Conservation (phyloP, 2,329 filamentous ascomycete species). For the Incumbomyces lentus region DNA sequence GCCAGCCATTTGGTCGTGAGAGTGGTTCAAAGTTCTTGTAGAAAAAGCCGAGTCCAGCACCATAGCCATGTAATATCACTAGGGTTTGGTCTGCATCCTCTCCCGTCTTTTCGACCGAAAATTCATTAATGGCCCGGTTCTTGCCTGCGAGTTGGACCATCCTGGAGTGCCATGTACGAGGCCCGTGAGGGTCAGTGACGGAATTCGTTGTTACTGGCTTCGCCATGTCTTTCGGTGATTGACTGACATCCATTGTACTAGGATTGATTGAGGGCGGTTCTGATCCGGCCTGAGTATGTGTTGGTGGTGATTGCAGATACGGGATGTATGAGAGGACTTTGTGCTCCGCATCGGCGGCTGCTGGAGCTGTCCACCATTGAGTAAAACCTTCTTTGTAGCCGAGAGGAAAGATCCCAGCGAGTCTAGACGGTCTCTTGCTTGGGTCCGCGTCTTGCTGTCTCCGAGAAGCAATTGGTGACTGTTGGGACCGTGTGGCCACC, state of each 20-base stretch:
- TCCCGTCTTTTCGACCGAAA: constrained; percentile 73
- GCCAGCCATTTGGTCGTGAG: constrained; percentile 69
- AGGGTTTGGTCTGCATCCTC: constrained; percentile 74
- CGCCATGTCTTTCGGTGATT: constrained; percentile 28
- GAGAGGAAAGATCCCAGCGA: constrained; percentile 60
- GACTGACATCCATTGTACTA: constrained; percentile 28
- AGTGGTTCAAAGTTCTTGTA: constrained; percentile 95
- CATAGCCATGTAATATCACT: constrained; percentile 95
- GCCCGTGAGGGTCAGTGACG: constrained; percentile 66
- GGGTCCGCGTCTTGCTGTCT: constrained; percentile 31
- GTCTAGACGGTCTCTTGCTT: constrained; percentile 20
- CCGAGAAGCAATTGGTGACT: constrained; percentile 40
- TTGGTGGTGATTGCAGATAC: constrained; percentile 62
- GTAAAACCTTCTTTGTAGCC: constrained; percentile 83
- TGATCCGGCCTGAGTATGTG: constrained; percentile 54
- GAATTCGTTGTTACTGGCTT: constrained; percentile 39
- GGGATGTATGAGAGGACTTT: constrained; percentile 79
- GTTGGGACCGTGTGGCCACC: constrained; percentile 28
- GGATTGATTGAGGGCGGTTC: constrained; percentile 35
- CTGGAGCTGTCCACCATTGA: constrained; percentile 90
- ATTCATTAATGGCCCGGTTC: constrained; percentile 81
- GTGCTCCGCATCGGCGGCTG: constrained; percentile 74
- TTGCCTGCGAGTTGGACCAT: constrained; percentile 78
- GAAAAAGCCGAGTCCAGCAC: constrained; percentile 91
- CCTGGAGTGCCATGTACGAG: constrained; percentile 72